Percentiles rank a stretch among this genome's conserved stretches.
phyloP scores from a whole-genome alignment of 2,329 filamentous ascomycete species.

The Lizonia empirigonia region DNA sequence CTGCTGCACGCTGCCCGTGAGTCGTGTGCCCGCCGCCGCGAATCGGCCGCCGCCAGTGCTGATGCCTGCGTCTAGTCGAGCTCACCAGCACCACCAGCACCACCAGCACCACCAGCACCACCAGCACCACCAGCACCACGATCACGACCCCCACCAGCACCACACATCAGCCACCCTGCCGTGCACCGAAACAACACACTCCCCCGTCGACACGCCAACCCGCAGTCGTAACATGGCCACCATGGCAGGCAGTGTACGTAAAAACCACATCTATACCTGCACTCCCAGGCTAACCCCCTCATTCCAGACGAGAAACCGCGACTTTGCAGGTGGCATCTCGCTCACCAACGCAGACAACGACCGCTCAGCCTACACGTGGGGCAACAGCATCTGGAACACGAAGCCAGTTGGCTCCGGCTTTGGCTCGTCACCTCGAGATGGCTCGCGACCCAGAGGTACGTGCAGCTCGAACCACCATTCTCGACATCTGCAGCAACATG shows the following conservation, averaged over 20 bases:
- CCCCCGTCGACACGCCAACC: constrained; percentile 11
- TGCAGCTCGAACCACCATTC: not conserved
- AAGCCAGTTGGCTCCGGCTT: constrained; percentile 35
- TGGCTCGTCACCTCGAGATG: constrained; percentile 38
- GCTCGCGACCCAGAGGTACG: constrained; percentile 42
- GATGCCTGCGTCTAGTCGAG: constrained; percentile 43
- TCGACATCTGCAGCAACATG: not conserved
- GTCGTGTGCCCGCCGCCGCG: constrained; percentile 20
- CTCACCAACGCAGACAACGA: constrained; percentile 40
- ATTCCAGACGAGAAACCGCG: constrained; percentile 38
- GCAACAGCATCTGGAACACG: constrained; percentile 47
- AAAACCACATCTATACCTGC: not conserved
- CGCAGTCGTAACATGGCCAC: constrained; percentile 35
- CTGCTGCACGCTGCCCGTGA: constrained; percentile 20
- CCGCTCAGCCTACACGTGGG: constrained; percentile 40
- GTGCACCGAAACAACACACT: not conserved
- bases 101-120: constrained; percentile 9
- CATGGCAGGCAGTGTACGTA: constrained; percentile 42
- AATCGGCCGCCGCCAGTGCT: constrained; percentile 33
- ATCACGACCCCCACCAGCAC: not conserved
- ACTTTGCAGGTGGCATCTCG: constrained; percentile 35
- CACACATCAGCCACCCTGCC: constrained; percentile 4
- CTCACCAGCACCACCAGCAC: constrained; percentile 20
- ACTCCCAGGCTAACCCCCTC: constrained; percentile 6
- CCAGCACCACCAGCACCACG: constrained; percentile 2